Evolutionary conservation across 352 stramenopile species (phyloP), one percentile per base, ranked within the genome.

Genomic region (Globisporangium middletonii): DNA sequence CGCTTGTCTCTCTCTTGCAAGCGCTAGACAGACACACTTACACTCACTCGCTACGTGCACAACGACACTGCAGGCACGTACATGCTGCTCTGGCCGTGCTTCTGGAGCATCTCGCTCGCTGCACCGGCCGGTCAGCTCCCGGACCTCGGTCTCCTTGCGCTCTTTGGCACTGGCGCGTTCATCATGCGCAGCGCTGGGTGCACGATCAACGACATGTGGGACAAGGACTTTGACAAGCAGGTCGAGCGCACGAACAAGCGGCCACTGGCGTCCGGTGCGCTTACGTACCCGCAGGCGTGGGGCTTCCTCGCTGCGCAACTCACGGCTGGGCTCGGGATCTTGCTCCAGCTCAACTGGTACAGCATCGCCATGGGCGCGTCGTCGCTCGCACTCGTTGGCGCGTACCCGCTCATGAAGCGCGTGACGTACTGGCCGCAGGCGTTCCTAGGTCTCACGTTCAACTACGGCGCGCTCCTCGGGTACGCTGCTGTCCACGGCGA

Each of bases 141-240:
- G 0, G 86, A 98, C 56, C 41, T 89, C 42, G 66, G 72, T 41
- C 75, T 97, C 47, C 70, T 98, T 50, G 73, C 79, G 42, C 71
- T 93, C 6, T 94, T 94, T 58, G 87, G 73, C 28, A 82, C 83
- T 4, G 97, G 97, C 15, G 83, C 97, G 19, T 91, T 99, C 72
- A 84, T 98, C 59, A 99, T 99, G 97, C 83, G 97, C 35, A 93
- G 95, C 64, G 90, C 90, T 19, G 97, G 97, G 4, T 99, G 97
- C 76, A 99, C 95, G 42, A 99, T 99, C 70, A 99, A 99, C 71
- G 97, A 99, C 74, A 98, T 99, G 81, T 99, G 96, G 96, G 97
- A 99, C 87, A 85, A 89, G 55, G 86, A 99, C 60, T 96, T 98
- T 73, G 97, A 99, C 79, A 89, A 86, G 59, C 68, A 95, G 44